phyloP scores from a whole-genome alignment of 2,329 filamentous ascomycete species.

The Torrubiella hemipterigena region DNA sequence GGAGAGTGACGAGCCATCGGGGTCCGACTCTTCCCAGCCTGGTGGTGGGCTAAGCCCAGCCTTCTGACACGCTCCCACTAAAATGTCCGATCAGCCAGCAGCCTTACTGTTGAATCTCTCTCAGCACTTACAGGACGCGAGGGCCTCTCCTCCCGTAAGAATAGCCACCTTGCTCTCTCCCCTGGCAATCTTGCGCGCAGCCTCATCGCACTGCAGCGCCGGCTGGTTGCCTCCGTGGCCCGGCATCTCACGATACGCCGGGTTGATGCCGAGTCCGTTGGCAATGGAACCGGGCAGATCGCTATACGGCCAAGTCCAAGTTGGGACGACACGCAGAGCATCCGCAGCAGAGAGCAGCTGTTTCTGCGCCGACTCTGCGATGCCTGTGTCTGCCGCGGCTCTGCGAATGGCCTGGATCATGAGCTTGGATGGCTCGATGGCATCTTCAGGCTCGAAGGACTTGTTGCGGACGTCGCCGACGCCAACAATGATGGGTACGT shows the following conservation, averaged over 20 bases:
- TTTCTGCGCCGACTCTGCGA: conserved; percentile 8
- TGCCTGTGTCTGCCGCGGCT: conserved; percentile 36
- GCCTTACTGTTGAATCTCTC: not conserved
- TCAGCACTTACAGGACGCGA: conserved; percentile 37
- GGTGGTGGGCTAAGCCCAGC: conserved; percentile 32
- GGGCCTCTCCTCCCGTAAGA: conserved; percentile 51
- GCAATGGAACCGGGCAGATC: conserved; percentile 44
- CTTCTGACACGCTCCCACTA: conserved; percentile 21
- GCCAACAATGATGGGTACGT: conserved; percentile 46
- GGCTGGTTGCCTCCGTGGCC: conserved; percentile 54
- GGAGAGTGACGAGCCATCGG: conserved; percentile 31
- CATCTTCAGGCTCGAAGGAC: conserved; percentile 29
- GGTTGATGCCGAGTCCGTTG: conserved; percentile 31
- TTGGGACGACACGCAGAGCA: conserved; percentile 45
- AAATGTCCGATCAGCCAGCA: conserved; percentile 4
- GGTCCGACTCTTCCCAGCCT: conserved; percentile 41
- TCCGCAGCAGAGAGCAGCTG: conserved; percentile 36
- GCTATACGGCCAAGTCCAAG: conserved; percentile 55
- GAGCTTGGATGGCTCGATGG: conserved; percentile 45
- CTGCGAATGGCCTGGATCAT: conserved; percentile 43
- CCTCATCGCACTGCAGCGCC: conserved; percentile 49
- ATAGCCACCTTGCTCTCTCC: conserved; percentile 44
- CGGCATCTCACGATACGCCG: conserved; percentile 35
- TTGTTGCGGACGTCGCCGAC: conserved; percentile 51
- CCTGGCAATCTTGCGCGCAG: conserved; percentile 41